These are phyloP conservation scores for Fusarium tuaranense DNA, from an alignment of 2,329 filamentous ascomycete genomes.

Conservation along the genomic window DNA sequence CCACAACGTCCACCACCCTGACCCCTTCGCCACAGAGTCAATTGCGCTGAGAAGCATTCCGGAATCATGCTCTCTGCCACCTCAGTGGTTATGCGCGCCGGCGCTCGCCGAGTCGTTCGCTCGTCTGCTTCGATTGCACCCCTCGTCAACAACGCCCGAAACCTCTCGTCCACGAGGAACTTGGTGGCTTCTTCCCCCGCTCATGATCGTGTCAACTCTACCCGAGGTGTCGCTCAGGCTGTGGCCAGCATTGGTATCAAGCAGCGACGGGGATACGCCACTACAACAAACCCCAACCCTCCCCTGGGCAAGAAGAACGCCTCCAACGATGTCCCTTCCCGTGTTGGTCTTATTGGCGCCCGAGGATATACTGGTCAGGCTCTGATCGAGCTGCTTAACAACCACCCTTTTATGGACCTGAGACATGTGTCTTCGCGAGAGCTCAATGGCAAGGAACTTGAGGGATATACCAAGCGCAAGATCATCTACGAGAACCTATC, in stretches of 20 bases:
- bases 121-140: not conserved
- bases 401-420: constrained; percentile 90
- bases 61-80: constrained; percentile 34
- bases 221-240: not conserved
- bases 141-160: constrained; percentile 5
- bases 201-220: not conserved
- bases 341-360: constrained; percentile 88
- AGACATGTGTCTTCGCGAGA: constrained; percentile 94
- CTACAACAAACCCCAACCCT: constrained; percentile 78
- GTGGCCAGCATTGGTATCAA: not conserved
- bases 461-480: constrained; percentile 91
- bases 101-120: constrained; percentile 22
- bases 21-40: constrained; percentile 8
- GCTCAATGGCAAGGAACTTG: constrained; percentile 84
- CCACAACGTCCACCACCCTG: not conserved
- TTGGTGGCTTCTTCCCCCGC: constrained; percentile 67
- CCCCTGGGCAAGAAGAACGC: constrained; percentile 90
- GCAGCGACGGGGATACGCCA: not conserved
- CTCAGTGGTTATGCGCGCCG: constrained; percentile 21
- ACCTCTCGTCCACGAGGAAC: constrained; percentile 6
- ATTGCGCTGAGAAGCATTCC: constrained; percentile 23
- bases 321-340: constrained; percentile 82
- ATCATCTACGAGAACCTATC: constrained; percentile 93
- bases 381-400: constrained; percentile 86
- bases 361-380: constrained; percentile 95